phyloP scores from a whole-genome alignment of 2,329 filamentous ascomycete genomes.

The Dothideomycetes sp. region DNA sequence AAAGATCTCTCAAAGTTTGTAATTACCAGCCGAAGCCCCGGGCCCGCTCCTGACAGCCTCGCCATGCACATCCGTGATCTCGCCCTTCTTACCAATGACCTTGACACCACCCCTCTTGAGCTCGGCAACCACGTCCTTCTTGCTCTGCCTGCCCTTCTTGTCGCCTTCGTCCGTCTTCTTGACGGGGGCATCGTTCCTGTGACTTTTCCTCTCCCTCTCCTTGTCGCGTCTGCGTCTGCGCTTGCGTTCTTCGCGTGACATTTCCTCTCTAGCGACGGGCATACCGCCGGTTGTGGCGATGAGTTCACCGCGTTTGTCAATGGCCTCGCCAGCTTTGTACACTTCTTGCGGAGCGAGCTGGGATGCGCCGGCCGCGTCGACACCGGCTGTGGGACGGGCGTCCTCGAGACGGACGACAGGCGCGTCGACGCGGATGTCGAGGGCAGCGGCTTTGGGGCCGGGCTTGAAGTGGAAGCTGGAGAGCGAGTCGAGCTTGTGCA shows the following conservation, averaged over 20 bases:
- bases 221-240: slow-evolving; percentile 53
- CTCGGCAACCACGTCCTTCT: slow-evolving; percentile 50
- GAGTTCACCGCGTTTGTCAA: slow-evolving; percentile 52
- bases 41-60: slow-evolving; percentile 46
- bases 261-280: slow-evolving; percentile 71
- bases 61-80: slow-evolving; percentile 73
- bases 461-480: slow-evolving; percentile 95
- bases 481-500: slow-evolving; percentile 71
- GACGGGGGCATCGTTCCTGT: slow-evolving; percentile 36
- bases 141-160: slow-evolving; percentile 49
- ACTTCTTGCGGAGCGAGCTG: slow-evolving; percentile 90
- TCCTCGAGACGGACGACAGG: slow-evolving; percentile 94
- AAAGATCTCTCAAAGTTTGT: slow-evolving; percentile 11
- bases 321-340: slow-evolving; percentile 62
- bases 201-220: slow-evolving; percentile 76
- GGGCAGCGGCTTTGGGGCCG: slow-evolving; percentile 65
- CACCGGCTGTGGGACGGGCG: slow-evolving; percentile 73
- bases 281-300: slow-evolving; percentile 55
- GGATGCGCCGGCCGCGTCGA: slow-evolving; percentile 56
- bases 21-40: slow-evolving; percentile 8
- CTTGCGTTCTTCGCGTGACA: slow-evolving; percentile 76
- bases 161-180: slow-evolving; percentile 34
- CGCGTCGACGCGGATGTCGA: slow-evolving; percentile 82
- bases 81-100: slow-evolving; percentile 83
- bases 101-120: slow-evolving; percentile 80